phyloP scores from a whole-genome alignment of 192 early-diverging fungal genomes.

The Coemansia erecta region DNA sequence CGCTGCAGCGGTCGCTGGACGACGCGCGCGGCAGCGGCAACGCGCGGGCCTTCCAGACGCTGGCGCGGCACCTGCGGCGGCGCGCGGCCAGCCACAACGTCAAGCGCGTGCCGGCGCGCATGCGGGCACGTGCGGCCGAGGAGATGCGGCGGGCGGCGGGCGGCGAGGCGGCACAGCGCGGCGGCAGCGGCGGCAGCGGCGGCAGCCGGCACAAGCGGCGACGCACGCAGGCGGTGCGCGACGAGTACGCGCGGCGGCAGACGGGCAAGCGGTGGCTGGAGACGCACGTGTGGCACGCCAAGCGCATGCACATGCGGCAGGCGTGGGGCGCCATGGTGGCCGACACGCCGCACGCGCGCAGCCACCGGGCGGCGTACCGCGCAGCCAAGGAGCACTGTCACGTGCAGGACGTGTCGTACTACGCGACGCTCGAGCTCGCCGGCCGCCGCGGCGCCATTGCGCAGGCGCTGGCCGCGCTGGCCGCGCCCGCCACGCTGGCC shows the following conservation, averaged over 20 bases:
- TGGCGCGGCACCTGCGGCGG: slow-evolving; percentile 88
- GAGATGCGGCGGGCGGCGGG: slow-evolving; percentile 60
- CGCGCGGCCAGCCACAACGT: slow-evolving; percentile 93
- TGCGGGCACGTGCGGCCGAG: slow-evolving; percentile 71
- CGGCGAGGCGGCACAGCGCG: slow-evolving; percentile 1
- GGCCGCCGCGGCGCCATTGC: slow-evolving; percentile 57
- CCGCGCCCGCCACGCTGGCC: slow-evolving; percentile 52
- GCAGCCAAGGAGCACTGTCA: slow-evolving; percentile 74
- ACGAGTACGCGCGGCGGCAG: slow-evolving; percentile 48
- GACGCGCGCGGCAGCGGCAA: slow-evolving; percentile 56
- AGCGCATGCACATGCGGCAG: slow-evolving; percentile 92
- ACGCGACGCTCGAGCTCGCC: slow-evolving; percentile 65
- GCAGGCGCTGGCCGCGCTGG: slow-evolving; percentile 53
- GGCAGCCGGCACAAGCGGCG: slow-evolving; percentile 51
- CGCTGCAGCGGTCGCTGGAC: slow-evolving; percentile 77
- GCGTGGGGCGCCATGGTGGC: slow-evolving; percentile 71
- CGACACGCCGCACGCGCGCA: slow-evolving; percentile 83
- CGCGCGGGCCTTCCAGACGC: slow-evolving; percentile 81
- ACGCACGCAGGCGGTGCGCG: slow-evolving; percentile 18
- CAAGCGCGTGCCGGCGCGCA: slow-evolving; percentile 81
- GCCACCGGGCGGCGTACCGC: slow-evolving; percentile 69
- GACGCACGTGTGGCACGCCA: slow-evolving; percentile 98
- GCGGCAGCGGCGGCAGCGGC: slow-evolving; percentile 19
- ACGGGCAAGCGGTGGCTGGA: slow-evolving; percentile 80
- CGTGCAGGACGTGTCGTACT: slow-evolving; percentile 85